Evolutionary conservation across 768 basidiomycete species (phyloP), one percentile per base, ranked within the genome.

Genomic region (Mycena haematopus): DNA sequence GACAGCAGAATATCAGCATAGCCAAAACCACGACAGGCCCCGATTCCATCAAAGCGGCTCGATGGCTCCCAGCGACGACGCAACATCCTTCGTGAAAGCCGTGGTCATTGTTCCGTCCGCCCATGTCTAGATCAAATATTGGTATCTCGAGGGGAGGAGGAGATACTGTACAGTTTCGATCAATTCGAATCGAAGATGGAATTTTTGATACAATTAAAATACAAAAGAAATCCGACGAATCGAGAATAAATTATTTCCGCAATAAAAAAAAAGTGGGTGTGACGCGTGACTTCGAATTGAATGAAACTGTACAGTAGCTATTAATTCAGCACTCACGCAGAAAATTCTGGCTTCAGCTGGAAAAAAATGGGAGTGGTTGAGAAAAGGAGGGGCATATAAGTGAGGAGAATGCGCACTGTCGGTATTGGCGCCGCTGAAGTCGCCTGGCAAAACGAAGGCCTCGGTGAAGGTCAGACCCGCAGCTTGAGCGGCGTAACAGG

Each of bases 401-500:
- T 1, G 6, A 47, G 13, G 4, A 27, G 25, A 11, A 2, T 15
- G 57, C 62, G 38, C 40, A 63, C 62, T 63, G 24, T 57, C 55
- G 17, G 49, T 13, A 27, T 63, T 56, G 1, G 7, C 19, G 25
- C 62, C 56, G 0, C 13, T 14, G 56, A 27, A 63, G 21, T 63
- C 57, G 11, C 62, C 62, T 0, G 62, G 62, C 46, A 49, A 13
- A 36, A 58, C 38, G 21, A 47, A 19, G 45, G 31, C 31, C 1
- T 14, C 35, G 1, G 0, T 29, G 51, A 53, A 58, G 3, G 52
- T 58, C 24, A 63, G 57, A 15, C 57, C 57, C 13, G 56, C 56
- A n/a, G 6, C 49, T 19, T 29, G 10, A 3, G 56, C 62, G 2
- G 62, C 19, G 8, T 52, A 15, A 51, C 62, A 63, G 10, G 62